phyloP scores from a whole-genome alignment of 768 basidiomycete species.

The Favolaschia claudopus region DNA sequence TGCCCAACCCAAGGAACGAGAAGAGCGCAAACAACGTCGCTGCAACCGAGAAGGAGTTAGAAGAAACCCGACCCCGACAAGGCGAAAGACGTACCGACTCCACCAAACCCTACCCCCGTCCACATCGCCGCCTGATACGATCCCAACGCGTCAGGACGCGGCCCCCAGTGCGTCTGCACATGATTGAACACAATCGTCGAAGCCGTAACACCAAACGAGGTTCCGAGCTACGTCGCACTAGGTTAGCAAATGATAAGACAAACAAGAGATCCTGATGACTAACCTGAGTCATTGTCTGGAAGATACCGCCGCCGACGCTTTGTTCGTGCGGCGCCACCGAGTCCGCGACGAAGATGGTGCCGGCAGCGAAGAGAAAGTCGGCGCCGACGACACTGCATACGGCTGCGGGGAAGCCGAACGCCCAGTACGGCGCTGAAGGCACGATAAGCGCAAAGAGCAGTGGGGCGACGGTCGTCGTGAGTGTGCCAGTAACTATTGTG shows the following conservation, averaged over 20 bases:
- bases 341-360: constrained; percentile 64
- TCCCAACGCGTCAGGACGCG: constrained; percentile 20
- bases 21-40: constrained; percentile 2
- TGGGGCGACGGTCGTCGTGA: constrained; percentile 54
- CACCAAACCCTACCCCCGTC: constrained; percentile 20
- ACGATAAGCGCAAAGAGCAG: constrained; percentile 64
- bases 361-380: constrained; percentile 66
- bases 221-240: constrained; percentile 52
- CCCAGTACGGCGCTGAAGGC: constrained; percentile 60
- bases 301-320: constrained; percentile 64
- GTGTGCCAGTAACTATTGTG: constrained; percentile 44
- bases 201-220: constrained; percentile 63
- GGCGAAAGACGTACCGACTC: constrained; percentile 1
- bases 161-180: constrained; percentile 40
- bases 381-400: constrained; percentile 62
- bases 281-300: constrained; percentile 68
- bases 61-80: neutral
- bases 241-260: neutral
- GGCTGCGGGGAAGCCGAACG: constrained; percentile 66
- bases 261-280: constrained; percentile 11
- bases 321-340: constrained; percentile 62
- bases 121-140: constrained; percentile 26
- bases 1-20: neutral
- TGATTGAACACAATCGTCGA: constrained; percentile 63
- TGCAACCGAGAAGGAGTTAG: neutral